Percentiles rank a stretch among this genome's conserved stretches.
These are phyloP conservation scores for Chenopodium quinoa DNA, from an alignment of 148 eudicot genomes.

Conservation along the genomic window DNA sequence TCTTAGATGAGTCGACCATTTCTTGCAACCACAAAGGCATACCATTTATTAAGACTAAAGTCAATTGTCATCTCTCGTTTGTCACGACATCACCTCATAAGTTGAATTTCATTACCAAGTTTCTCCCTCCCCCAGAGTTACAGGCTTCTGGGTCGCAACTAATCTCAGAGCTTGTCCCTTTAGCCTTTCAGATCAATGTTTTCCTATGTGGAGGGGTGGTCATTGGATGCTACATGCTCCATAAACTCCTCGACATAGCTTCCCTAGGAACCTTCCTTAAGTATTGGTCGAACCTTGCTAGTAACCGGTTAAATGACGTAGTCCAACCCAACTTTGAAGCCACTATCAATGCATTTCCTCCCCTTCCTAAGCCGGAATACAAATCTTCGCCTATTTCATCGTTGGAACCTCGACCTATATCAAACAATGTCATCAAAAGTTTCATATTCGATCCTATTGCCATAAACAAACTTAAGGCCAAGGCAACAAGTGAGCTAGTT, in stretches of 20 bases:
- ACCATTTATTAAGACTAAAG: background rate
- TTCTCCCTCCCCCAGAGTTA: slow-evolving; percentile 3
- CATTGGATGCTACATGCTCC: slow-evolving; percentile 16
- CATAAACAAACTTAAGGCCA: background rate
- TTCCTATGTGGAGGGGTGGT: slow-evolving; percentile 22
- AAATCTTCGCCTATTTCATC: background rate
- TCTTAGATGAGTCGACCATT: background rate
- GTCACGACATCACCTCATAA: background rate
- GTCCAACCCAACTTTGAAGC: slow-evolving; percentile 7
- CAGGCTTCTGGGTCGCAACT: too few relatives aligned
- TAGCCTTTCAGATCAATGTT: slow-evolving; percentile 12
- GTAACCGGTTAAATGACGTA: too few relatives aligned
- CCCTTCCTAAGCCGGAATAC: background rate
- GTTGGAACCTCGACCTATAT: background rate
- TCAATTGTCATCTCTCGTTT: background rate
- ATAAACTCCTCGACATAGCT: slow-evolving; percentile 15
- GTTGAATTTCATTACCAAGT: background rate
- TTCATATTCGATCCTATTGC: background rate
- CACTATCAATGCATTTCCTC: background rate
- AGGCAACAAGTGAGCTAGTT: background rate
- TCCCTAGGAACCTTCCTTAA: slow-evolving; percentile 12
- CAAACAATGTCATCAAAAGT: background rate
- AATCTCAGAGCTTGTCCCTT: background rate
- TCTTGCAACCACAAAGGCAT: slow-evolving; percentile 5
- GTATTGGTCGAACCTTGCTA: slow-evolving; percentile 6